These are phyloP conservation scores for Kodamaea fungicola DNA, from an alignment of 1,139 yeast genomes.

Conservation along the genomic window DNA sequence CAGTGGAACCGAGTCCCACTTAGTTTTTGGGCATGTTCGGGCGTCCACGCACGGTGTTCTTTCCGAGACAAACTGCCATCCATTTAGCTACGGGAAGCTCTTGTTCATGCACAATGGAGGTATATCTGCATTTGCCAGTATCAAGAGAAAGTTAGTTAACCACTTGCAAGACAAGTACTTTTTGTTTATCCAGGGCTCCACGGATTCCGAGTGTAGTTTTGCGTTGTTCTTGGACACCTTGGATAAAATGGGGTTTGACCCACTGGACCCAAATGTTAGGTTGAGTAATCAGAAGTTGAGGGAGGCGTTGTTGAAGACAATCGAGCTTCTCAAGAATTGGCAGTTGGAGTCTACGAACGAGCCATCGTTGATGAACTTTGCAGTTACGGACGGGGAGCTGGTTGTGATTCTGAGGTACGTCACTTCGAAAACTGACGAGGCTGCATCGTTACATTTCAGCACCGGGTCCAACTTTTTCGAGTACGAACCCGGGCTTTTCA, in stretches of 20 bases:
- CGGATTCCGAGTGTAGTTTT: constrained; percentile 94
- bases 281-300: constrained; percentile 58
- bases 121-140: constrained; percentile 64
- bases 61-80: constrained; percentile 94
- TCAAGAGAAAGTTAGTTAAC: constrained; percentile 69
- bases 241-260: constrained; percentile 71
- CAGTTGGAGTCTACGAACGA: constrained; percentile 47
- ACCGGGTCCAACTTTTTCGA: constrained; percentile 91
- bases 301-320: constrained; percentile 68
- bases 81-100: constrained; percentile 77
- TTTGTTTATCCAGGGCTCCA: constrained; percentile 80
- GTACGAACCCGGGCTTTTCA: constrained; percentile 82
- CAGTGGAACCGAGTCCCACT: constrained; percentile 75
- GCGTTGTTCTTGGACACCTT: constrained; percentile 81
- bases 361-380: constrained; percentile 88
- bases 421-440: constrained; percentile 87
- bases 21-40: constrained; percentile 92
- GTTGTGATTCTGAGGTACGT: constrained; percentile 87
- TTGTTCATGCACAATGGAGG: constrained; percentile 99
- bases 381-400: constrained; percentile 90
- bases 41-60: constrained; percentile 95
- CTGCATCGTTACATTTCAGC: constrained; percentile 92
- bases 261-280: constrained; percentile 32
- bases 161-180: constrained; percentile 80
- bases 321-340: constrained; percentile 72